phyloP scores from a whole-genome alignment of 2,329 filamentous ascomycete species.

The Fusarium torulosum region DNA sequence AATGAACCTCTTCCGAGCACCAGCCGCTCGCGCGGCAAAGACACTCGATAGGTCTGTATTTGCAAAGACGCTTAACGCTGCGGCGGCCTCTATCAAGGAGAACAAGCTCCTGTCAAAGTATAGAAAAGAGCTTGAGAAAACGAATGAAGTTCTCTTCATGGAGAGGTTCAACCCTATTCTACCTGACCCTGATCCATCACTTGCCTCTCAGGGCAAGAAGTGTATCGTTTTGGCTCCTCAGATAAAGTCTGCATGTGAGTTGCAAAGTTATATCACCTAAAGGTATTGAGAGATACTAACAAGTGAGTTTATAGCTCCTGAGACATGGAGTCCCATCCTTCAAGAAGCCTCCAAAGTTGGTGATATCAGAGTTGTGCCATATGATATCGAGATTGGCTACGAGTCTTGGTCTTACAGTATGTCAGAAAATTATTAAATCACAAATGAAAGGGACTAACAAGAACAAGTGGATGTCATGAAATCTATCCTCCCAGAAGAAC shows the following conservation, averaged over 20 bases:
- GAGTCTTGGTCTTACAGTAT: conserved; percentile 86
- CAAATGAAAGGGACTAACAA: conserved; percentile 35
- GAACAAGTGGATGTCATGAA: conserved; percentile 80
- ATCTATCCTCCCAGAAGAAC: conserved; percentile 82
- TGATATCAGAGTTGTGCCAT: conserved; percentile 79
- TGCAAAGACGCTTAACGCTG: conserved; percentile 77
- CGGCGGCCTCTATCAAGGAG: conserved; percentile 83
- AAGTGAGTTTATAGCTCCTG: conserved; percentile 56
- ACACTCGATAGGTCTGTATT: conserved; percentile 88
- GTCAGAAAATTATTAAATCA: conserved; percentile 41
- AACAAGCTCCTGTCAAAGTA: conserved; percentile 79
- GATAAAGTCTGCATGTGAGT: conserved; percentile 65
- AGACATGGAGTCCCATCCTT: conserved; percentile 81
- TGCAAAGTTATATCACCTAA: background rate
- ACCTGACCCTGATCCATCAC: conserved; percentile 69
- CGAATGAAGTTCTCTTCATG: conserved; percentile 73
- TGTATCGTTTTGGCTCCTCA: conserved; percentile 70
- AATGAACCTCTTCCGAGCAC: conserved; percentile 78
- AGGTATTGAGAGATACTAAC: conserved; percentile 7
- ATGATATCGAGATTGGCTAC: conserved; percentile 82
- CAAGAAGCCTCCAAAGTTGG: conserved; percentile 75
- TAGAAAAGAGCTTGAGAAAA: conserved; percentile 73
- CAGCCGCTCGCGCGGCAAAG: conserved; percentile 81
- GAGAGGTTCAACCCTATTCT: conserved; percentile 74
- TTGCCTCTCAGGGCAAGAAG: conserved; percentile 68